A percentile compares a stretch with the other conserved stretches of the same genome.
Evolutionary conservation across 768 basidiomycete species (phyloP).

Genomic region (Exidia glandulosa): DNA sequence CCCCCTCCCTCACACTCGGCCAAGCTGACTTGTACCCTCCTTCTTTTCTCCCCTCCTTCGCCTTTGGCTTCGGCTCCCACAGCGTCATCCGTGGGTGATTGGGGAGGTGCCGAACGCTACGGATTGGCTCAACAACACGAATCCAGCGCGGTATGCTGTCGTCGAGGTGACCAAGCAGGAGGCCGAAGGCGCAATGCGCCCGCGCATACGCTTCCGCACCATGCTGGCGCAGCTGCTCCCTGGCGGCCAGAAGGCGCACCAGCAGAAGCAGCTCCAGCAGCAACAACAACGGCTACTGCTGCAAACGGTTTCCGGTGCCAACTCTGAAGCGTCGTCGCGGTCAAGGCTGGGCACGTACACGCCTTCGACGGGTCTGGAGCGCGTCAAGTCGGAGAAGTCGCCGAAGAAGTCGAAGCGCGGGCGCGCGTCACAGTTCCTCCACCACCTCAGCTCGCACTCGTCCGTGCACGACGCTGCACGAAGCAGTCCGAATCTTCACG

Average conservation of each 20-base stretch:
- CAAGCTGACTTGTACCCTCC: not conserved
- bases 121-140: slow-evolving; percentile 59
- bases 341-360: not conserved
- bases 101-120: slow-evolving; percentile 54
- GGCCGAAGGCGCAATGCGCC: slow-evolving; percentile 43
- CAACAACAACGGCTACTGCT: not conserved
- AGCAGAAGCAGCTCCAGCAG: not conserved
- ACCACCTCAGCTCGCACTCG: not conserved
- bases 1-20: not conserved
- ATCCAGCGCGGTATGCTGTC: slow-evolving; percentile 35
- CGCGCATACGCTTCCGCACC: slow-evolving; percentile 13
- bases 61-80: slow-evolving; percentile 29
- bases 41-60: slow-evolving; percentile 4
- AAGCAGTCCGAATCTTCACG: not conserved
- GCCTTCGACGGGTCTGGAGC: not conserved
- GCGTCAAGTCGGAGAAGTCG: not conserved
- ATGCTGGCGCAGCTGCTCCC: not conserved
- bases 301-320: not conserved
- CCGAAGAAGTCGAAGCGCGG: not conserved
- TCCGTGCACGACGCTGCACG: not conserved
- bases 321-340: not conserved
- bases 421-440: not conserved
- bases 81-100: slow-evolving; percentile 47
- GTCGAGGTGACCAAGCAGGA: slow-evolving; percentile 67
- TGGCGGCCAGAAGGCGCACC: not conserved